phyloP scores from a whole-genome alignment of 2,329 filamentous ascomycete species.

The Arachnomyces sp. region DNA sequence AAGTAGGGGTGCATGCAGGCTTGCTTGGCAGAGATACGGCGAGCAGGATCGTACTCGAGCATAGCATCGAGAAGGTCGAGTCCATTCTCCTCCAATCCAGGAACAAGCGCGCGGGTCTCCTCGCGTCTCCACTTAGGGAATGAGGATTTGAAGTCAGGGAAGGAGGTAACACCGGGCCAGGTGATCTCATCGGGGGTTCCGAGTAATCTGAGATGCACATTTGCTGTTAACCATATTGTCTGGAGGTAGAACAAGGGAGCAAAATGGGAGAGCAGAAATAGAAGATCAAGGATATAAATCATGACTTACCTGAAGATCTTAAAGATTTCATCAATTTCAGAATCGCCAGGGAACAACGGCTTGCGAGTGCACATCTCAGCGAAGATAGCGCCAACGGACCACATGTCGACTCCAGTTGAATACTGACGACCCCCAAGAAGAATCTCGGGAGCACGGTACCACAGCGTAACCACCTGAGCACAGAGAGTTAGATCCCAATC shows the following conservation, averaged over 20 bases:
- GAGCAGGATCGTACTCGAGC: constrained; percentile 79
- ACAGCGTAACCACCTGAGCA: constrained; percentile 70
- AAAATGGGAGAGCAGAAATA: background rate
- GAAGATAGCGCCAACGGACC: constrained; percentile 90
- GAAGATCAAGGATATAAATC: background rate
- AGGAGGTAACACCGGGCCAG: constrained; percentile 90
- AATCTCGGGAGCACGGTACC: constrained; percentile 88
- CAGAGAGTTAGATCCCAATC: background rate
- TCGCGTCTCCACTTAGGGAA: constrained; percentile 87
- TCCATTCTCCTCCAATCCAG: constrained; percentile 58
- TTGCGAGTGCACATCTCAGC: constrained; percentile 95
- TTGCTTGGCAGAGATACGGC: constrained; percentile 81
- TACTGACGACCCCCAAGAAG: constrained; percentile 84
- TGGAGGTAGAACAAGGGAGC: background rate
- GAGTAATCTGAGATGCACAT: constrained; percentile 49
- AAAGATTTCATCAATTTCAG: constrained; percentile 90
- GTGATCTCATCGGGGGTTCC: constrained; percentile 73
- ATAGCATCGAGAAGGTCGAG: constrained; percentile 51
- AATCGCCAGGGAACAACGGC: constrained; percentile 85
- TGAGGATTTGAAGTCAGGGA: constrained; percentile 85
- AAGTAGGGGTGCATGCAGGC: constrained; percentile 82
- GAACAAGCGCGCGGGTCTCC: constrained; percentile 56
- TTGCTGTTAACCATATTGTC: constrained; percentile 14
- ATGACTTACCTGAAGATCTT: constrained; percentile 74
- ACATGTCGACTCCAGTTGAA: constrained; percentile 92